A percentile compares a stretch with the other conserved stretches of the same genome.
Conservation (phyloP, 2,329 filamentous ascomycete genomes). For the Phyllosticta paracitricarpa region DNA sequence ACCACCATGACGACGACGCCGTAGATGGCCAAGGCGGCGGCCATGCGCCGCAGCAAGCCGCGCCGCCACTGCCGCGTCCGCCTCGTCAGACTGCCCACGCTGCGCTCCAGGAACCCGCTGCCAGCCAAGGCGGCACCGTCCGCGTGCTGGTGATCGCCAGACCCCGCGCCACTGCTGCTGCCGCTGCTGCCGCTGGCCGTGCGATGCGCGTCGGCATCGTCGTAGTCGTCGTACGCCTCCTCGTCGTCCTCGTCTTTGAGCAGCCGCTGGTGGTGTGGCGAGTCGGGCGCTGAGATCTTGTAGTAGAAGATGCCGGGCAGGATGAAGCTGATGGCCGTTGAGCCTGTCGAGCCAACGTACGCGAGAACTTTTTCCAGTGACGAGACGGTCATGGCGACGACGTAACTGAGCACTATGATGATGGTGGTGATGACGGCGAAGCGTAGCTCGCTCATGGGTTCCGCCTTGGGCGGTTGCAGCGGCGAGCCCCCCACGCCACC, state of each 20-base stretch:
- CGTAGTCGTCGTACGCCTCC: constrained; percentile 49
- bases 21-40: constrained; percentile 70
- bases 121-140: constrained; percentile 12
- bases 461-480: constrained; percentile 23
- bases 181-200: constrained; percentile 31
- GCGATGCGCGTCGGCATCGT: constrained; percentile 36
- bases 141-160: not conserved
- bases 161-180: not conserved
- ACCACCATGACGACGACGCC: constrained; percentile 81
- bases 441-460: constrained; percentile 67
- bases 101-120: constrained; percentile 15
- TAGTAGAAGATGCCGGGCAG: constrained; percentile 95
- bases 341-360: constrained; percentile 90
- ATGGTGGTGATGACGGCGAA: constrained; percentile 83
- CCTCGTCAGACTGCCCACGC: constrained; percentile 28
- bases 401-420: constrained; percentile 76
- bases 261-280: constrained; percentile 72
- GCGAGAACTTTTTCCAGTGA: constrained; percentile 85
- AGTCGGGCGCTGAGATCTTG: constrained; percentile 89
- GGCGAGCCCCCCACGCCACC: not conserved
- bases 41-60: constrained; percentile 57
- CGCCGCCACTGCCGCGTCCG: constrained; percentile 54
- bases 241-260: constrained; percentile 86
- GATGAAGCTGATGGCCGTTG: constrained; percentile 94
- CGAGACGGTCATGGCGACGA: constrained; percentile 81